Base-by-base conservation (phyloP, 805 yeast species). In the Candida lessepsii region DNA sequence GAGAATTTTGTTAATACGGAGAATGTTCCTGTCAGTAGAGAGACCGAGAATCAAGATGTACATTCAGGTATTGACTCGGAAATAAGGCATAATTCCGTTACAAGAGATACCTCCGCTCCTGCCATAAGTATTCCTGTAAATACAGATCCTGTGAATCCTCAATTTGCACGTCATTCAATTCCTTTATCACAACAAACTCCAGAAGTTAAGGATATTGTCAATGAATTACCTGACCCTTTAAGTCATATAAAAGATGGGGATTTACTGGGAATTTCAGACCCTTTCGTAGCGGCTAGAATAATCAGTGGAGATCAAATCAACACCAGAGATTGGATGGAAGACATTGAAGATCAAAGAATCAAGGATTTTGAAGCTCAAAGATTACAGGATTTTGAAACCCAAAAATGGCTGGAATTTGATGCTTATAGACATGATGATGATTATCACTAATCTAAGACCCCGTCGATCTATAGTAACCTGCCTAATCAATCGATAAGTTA, bases 341-440 rank as follows among this genome's bases (percentile, higher is more conserved):
- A 61, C n/a, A 21, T 32, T 10, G 33, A 29, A 11, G 45, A 51
- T 14, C 33, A 48, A 18, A 54, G 47, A 20, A 27, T 25, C 37
- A 29, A 68, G 46, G 69, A 67, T 35, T 58, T 65, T 41, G 72
- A 68, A 36, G 73, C 67, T 45, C 67, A 69, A 49, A 55, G 64
- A 39, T 7, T 20, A 9, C 23, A 20, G 6, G 23, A n/a, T 28
- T 28, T 29, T 11, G 35, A 32, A 23, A 43, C 51, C n/a, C 37
- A 48, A 18, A 55, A 48, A 21, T 57, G 60, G 56, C 70, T 67
- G 46, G 70, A 67, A 36, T 58, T 65, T 41, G 72, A 69, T 37
- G 75, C 67, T 45, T 69, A 69, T 49, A 54, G 64, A 39, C 56
- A 66, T 46, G 69, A 68, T 42, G 73, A 69, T 42, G 71, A 67